These are phyloP conservation scores for Phenoliferia sp. DNA, from an alignment of 1,284 basidiomycete genomes.

Conservation along the genomic window DNA sequence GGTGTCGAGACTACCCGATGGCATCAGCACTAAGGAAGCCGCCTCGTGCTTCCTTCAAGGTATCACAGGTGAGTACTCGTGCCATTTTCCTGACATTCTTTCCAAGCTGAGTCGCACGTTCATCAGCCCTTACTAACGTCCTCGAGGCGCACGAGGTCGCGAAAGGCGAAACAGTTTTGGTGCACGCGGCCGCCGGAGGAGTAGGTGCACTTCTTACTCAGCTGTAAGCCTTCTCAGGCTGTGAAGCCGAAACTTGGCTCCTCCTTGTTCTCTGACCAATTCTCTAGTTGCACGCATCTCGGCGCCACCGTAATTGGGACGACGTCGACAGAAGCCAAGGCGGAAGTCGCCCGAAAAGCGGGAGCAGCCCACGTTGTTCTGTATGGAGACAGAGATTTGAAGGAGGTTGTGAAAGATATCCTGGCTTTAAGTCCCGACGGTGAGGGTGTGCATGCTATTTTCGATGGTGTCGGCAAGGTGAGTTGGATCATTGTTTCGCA, in stretches of 20 bases:
- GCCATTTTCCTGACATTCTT: background rate
- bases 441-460: background rate
- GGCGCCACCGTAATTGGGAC: background rate
- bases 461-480: background rate
- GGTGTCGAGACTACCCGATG: background rate
- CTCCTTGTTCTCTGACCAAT: background rate
- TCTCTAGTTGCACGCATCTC: background rate
- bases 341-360: background rate
- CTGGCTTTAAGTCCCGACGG: background rate
- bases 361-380: background rate
- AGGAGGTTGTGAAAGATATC: background rate
- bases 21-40: background rate
- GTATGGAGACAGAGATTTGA: background rate
- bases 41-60: background rate
- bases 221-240: background rate
- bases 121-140: background rate
- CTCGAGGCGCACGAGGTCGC: background rate
- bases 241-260: background rate
- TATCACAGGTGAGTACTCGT: background rate
- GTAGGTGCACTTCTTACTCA: background rate
- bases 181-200: background rate
- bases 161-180: background rate
- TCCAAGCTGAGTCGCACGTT: background rate
- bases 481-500: no score
- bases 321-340: background rate